Base-by-base conservation (phyloP, 2,329 filamentous ascomycete genomes). In the Metarhizium anisopliae region DNA sequence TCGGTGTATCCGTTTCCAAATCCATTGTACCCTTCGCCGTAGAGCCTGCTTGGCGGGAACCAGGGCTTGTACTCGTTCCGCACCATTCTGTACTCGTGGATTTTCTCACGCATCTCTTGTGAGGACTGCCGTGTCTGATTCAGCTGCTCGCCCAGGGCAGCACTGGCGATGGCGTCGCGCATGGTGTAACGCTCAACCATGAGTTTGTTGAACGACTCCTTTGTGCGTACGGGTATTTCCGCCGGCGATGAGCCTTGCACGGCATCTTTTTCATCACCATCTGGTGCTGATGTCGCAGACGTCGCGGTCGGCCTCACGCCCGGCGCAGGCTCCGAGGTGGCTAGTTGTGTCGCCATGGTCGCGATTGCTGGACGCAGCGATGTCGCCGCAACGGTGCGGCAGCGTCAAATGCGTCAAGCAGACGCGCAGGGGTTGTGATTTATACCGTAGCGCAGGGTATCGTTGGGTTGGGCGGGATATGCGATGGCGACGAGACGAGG, bases 1-100 rank as follows among this genome's bases (percentile, higher is more conserved):
- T 92, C 90, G 35, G 93, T 96, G 64, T 84, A 79, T 59, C 88
- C 87, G 74, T 97, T 97, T 61, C 89, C 93, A 67, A 87, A 96
- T 49, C 92, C 93, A 67, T 83, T 85, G 69, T 95, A 99, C 55
- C 94, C 94, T 63, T 78, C 83, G 71, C 78, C 87, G 73, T 77
- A 90, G 59, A 84, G 77, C 61, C 74, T 78, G 61, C 74, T 77
- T 1, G 81, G 75, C 3, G 80, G 77, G 56, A 83, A 85, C 67
- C 72, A 80, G 50, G 72, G 72, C 58, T 80, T 77, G 63, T 78
- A 81, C 8, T 82, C 77, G 59, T 70, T 74, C 58, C 79, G 76
- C 50, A 90, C 67, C 51, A 77, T 71, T 57, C 82, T 77, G 75
- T 93, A 90, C 67, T 90, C 85, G 58, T 86, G 80, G 57, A 84